phyloP scores from a whole-genome alignment of 495 filamentous ascomycete genomes.

The Jackrogersella minutella region DNA sequence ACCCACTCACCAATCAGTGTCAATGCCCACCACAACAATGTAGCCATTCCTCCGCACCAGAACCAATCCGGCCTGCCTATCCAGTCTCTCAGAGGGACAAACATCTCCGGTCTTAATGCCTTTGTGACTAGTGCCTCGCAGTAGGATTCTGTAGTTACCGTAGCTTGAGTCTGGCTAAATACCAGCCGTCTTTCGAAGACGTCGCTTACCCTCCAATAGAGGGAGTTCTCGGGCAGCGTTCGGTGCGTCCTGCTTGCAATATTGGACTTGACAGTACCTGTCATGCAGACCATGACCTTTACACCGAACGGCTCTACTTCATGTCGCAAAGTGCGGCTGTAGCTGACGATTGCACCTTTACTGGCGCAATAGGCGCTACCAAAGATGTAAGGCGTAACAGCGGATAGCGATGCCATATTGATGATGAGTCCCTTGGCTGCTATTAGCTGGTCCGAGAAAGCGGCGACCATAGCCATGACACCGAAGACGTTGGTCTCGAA shows the following conservation, averaged over 20 bases:
- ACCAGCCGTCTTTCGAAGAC: not conserved
- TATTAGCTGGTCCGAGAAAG: not conserved
- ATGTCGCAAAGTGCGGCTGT: not conserved
- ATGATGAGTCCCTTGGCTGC: not conserved
- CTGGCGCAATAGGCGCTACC: not conserved
- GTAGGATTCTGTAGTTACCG: not conserved
- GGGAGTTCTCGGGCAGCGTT: not conserved
- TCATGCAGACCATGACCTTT: not conserved
- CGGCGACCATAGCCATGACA: not conserved
- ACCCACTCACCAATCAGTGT: not conserved
- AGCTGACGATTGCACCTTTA: not conserved
- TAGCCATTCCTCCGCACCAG: constrained; percentile 1
- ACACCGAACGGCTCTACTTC: not conserved
- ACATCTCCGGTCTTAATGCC: not conserved
- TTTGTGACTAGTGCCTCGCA: not conserved
- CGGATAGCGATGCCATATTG: not conserved
- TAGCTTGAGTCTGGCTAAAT: not conserved
- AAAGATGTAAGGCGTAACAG: not conserved
- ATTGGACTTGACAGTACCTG: not conserved
- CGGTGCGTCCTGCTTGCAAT: not conserved
- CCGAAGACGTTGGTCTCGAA: constrained; percentile 2
- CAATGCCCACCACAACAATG: not conserved
- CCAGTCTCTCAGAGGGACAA: not conserved
- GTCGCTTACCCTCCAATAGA: not conserved
- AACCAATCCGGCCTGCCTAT: not conserved